Base-by-base conservation (phyloP, 2,329 filamentous ascomycete genomes). In the Fusarium citri region DNA sequence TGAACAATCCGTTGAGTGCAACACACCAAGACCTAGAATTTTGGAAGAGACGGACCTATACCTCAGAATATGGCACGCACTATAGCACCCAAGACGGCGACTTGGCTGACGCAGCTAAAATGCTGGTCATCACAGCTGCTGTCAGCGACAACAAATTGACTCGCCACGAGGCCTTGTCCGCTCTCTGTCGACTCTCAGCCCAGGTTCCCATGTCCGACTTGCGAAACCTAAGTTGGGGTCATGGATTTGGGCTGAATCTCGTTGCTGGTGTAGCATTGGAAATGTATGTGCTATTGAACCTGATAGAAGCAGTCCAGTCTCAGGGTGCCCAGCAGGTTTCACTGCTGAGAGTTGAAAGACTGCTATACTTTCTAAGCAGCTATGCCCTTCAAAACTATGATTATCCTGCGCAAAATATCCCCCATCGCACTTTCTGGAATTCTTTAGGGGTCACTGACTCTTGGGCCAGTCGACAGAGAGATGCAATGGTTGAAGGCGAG, bases 351-450 rank as follows among this genome's bases (percentile, higher is more conserved):
- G 14, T 66, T 22, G 37, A 66, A 5, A 5, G 14, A 4, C 26
- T 66, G 3, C 11, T 60, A 3, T 8, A 6, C 0, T 28, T n/a
- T 30, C 8, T 66, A 15, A 1, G 9, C 0, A 14, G 20, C 11
- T 6, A 59, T 6, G 55, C 61, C 1, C 43, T 66, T 0, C n/a
- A 50, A 3, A 18, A 66, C 5, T 66, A 66, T 42, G 64, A 66
- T 7, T 55, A 30, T 1, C 55, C 64, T 0, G 43, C 64, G 5
- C 64, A 66, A 8, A 66, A 66, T 20, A 47, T 66, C 1, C 64
- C 61, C 3, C 64, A 66, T 16, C 48, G 61, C 2, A 48, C n/a
- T 0, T 66, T 60, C 26, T 66, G 64, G 61, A 9, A 30, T 26
- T 43, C 64, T 7, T 10, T 66, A 0, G 64, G 64, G 6, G 40